These are phyloP conservation scores for Wickerhamiella occidentalis DNA, from an alignment of 805 yeast genomes.

Conservation along the genomic window DNA sequence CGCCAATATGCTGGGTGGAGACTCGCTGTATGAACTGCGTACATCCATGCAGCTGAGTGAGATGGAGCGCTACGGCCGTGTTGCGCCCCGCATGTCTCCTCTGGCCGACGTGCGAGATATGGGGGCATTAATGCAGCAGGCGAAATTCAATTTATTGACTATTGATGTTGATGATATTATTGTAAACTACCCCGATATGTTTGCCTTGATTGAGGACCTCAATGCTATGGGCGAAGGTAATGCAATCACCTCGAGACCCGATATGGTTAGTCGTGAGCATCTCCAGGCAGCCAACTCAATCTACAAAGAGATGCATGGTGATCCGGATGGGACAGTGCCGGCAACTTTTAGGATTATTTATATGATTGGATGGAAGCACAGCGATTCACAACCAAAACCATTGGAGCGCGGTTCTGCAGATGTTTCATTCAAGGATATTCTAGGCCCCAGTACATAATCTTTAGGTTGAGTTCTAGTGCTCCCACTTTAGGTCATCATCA, in stretches of 20 bases:
- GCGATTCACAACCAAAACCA: conserved; percentile 58
- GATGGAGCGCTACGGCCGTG: conserved; percentile 63
- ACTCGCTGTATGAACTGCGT: conserved; percentile 70
- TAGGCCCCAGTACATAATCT: conserved; percentile 18
- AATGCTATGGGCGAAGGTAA: conserved; percentile 80
- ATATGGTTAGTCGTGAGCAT: conserved; percentile 45
- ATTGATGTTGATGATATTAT: conserved; percentile 75
- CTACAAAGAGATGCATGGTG: conserved; percentile 60
- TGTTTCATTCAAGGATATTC: conserved; percentile 53
- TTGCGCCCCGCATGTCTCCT: conserved; percentile 72
- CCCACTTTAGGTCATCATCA: background rate
- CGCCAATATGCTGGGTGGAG: conserved; percentile 75
- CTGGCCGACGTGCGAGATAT: conserved; percentile 67
- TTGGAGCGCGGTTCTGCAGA: conserved; percentile 61
- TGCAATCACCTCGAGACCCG: conserved; percentile 36
- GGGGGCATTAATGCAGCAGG: conserved; percentile 57
- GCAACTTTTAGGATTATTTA: conserved; percentile 68
- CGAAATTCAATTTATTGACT: conserved; percentile 69
- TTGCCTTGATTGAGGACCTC: conserved; percentile 55
- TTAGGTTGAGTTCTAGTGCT: background rate
- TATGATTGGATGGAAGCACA: conserved; percentile 83
- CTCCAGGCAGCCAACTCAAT: conserved; percentile 67
- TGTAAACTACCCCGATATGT: conserved; percentile 63
- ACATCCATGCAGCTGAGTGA: conserved; percentile 75
- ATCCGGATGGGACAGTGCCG: conserved; percentile 49